phyloP scores from a whole-genome alignment of 148 eudicot species.

The Dianthus caryophyllus region DNA sequence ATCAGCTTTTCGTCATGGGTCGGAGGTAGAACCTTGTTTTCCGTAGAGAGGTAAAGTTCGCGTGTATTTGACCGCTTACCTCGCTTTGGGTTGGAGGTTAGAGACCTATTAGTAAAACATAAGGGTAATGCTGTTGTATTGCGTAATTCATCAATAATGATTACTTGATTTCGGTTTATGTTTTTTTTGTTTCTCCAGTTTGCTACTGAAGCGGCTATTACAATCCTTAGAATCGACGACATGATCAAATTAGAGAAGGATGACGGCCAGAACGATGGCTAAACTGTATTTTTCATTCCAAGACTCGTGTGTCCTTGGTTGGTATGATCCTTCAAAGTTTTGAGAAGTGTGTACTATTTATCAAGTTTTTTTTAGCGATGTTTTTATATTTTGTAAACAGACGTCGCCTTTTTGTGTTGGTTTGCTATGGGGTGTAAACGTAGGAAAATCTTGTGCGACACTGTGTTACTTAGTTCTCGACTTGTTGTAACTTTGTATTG shows the following conservation, averaged over 20 bases:
- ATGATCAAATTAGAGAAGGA: constrained; percentile 94
- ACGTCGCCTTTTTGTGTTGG: neutral
- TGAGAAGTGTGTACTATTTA: constrained; percentile 8
- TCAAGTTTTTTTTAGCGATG: neutral
- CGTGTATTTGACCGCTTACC: too few relatives aligned
- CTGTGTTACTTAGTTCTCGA: neutral
- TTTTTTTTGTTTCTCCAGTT: constrained; percentile 43
- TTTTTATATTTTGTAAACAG: neutral
- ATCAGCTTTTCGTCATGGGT: too few relatives aligned
- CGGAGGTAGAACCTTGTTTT: too few relatives aligned
- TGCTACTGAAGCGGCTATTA: constrained; percentile 98
- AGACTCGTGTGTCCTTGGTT: neutral
- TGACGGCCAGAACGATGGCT: constrained; percentile 62
- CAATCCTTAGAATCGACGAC: constrained; percentile 94
- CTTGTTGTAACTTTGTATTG: constrained; percentile 5
- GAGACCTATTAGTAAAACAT: too few relatives aligned
- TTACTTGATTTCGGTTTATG: neutral
- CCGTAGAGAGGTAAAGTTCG: too few relatives aligned
- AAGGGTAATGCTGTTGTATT: neutral
- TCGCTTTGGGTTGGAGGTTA: too few relatives aligned
- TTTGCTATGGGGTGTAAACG: neutral
- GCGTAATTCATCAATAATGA: neutral
- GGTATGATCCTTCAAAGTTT: constrained; percentile 13
- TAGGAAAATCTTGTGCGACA: neutral
- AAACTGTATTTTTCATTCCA: neutral